Conservation (phyloP, 2,329 filamentous ascomycete genomes). For the Nothomitra cinnamomea region DNA sequence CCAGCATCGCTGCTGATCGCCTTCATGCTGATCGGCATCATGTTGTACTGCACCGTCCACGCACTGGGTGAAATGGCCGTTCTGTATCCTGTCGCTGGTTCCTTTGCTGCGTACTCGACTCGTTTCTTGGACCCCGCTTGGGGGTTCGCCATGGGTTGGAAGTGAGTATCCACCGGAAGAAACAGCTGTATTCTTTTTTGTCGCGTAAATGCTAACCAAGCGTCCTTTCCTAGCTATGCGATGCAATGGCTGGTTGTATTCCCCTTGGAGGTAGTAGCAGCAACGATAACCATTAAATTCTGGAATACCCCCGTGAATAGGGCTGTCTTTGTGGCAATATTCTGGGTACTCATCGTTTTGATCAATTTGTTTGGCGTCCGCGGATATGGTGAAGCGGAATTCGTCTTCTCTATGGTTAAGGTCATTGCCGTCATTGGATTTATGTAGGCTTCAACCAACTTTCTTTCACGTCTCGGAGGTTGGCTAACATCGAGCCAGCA, state of each 20-base stretch:
- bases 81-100: constrained; percentile 76
- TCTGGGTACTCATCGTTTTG: constrained; percentile 53
- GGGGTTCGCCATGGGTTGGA: constrained; percentile 94
- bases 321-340: constrained; percentile 68
- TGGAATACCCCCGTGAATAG: constrained; percentile 52
- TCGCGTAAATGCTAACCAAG: background rate
- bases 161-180: constrained; percentile 33
- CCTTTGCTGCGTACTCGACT: constrained; percentile 82
- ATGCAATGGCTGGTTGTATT: constrained; percentile 75
- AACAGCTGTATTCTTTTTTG: background rate
- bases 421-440: constrained; percentile 74
- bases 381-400: constrained; percentile 80
- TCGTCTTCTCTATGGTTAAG: constrained; percentile 74
- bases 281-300: constrained; percentile 67
- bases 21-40: constrained; percentile 63
- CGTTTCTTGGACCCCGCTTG: constrained; percentile 85
- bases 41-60: constrained; percentile 86
- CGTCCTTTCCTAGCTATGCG: constrained; percentile 42
- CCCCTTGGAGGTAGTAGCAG: constrained; percentile 74
- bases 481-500: constrained; percentile 29
- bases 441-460: constrained; percentile 40
- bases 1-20: constrained; percentile 63
- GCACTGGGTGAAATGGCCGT: constrained; percentile 85
- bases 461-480: constrained; percentile 1
- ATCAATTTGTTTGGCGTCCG: constrained; percentile 85